Evolutionary conservation across 164 flowering plant genomes (phyloP), one percentile per base, ranked within the genome.

Genomic region (Berberis vulgaris): DNA sequence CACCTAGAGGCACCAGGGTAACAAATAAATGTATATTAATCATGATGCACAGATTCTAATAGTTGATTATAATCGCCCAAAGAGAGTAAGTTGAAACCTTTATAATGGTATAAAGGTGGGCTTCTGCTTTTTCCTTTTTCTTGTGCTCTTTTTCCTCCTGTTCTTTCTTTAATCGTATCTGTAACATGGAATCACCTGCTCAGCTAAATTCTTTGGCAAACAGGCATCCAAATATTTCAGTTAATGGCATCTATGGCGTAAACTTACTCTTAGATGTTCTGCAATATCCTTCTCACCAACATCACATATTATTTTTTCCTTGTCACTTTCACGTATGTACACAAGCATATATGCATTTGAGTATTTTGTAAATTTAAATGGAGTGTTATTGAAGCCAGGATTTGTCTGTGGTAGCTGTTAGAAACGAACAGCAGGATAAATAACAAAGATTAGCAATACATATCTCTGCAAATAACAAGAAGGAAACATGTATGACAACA

Each of bases 291-390:
- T 88, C 77, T 89, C 91, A 69, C 84, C 94, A 57, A 87, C 97
- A 71, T 83, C 73, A 69, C 97, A 90, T 52, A 90, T 80, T 47
- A 90, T 86, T 68, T 90, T 90, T 49, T 87, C 95, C 71, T 84
- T 87, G 74, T 90, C 97, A 81, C 95, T 82, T 65, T 90, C 95
- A 49, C 97, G 88, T 68, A 90, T 83, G 68, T 90, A 90, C 61
- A 90, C 97, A 74, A 90, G 92, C 97, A 90, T 90, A 78, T 90
- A 90, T 10, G 97, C 97, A 83, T 86, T 90, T 57, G 95, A 88
- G 63, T 91, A 89, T 68, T 89, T 91, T 3, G 97, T 89, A 68
- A 91, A 88, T 72, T 89, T 89, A 63, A 87, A 89, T 6, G 96
- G 90, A 43, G 89, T 74, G 60, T 88, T 87, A 65, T 87, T 87